Base-by-base conservation (phyloP, 306 rosid species). In the Trifolium dubium region DNA sequence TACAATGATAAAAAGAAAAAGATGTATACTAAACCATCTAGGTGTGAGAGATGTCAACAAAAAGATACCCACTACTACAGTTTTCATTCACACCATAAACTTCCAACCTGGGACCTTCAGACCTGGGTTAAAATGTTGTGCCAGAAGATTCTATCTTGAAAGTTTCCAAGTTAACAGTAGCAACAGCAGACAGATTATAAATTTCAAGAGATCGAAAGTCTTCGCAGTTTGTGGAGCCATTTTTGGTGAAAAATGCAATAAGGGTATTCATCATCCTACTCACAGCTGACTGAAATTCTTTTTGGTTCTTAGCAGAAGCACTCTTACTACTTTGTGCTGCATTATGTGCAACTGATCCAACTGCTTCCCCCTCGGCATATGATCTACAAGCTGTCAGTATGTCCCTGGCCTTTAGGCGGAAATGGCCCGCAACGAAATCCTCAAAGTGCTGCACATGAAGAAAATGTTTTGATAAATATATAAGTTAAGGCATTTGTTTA, bases 401-500 rank as follows among this genome's bases (percentile, higher is more conserved):
- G 68, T n/a, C 23, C 23, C 7, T 71, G n/a, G 87, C 95, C 14
- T 81, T 81, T 0, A 12, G 3, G 8, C 81, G 88, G 50, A 89
- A 91, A 83, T 88, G 92, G 23, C 82, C 86, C 0, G 51, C 75
- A 39, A 91, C 92, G 3, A 91, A 86, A 40, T 85, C 90, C 85
- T 91, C 90, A 71, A 89, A 91, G 86, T 78, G 90, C 92, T 91
- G 89, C 89, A 85, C 58, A 74, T 30, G 39, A 76, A 67, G n/a
- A 19, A 70, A 51, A 79, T 11, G 15, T 19, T 49, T 13, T 15
- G 50, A 64, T 50, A 60, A 50, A 63, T 35, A 43, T 66, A 50
- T 59, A 29, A 18, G 66, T 51, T 53, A 43, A 43, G 10, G 40
- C 61, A 65, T 61, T 49, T 67, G 23, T 34, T 46, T 37, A 19